Percentiles rank a stretch among this genome's conserved stretches.
Evolutionary conservation across 148 eudicot species (phyloP).

Genomic region (Gaultheria prostrata): DNA sequence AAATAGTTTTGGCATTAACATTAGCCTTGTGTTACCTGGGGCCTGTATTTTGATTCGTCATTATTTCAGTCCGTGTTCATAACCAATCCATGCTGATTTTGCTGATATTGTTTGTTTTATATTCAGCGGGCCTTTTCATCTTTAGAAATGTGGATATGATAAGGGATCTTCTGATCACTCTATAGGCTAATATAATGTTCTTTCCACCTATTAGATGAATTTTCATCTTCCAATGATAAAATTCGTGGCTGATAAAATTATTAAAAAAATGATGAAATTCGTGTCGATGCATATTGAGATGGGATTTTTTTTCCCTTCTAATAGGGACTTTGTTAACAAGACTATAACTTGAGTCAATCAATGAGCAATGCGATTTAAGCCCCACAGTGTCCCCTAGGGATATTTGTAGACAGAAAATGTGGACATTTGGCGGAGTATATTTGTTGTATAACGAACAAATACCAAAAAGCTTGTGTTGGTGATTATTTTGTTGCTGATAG

Average conservation of each 20-base stretch:
- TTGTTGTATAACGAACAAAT: background rate
- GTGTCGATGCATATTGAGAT: background rate
- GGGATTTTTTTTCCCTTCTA: background rate
- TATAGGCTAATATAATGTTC: background rate
- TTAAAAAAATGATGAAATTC: too few relatives aligned
- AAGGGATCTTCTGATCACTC: background rate
- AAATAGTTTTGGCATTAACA: too few relatives aligned
- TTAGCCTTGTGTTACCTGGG: too few relatives aligned
- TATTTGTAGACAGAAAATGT: background rate
- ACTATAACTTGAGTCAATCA: background rate
- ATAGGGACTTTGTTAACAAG: background rate
- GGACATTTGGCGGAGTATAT: background rate
- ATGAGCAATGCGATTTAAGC: background rate
- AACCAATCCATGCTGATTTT: background rate
- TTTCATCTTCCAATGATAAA: background rate
- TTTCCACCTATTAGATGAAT: background rate
- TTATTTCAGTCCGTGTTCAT: background rate
- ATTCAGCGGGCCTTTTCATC: background rate
- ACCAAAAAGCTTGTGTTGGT: background rate
- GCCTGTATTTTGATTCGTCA: background rate
- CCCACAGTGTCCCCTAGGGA: background rate
- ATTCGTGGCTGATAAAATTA: too few relatives aligned
- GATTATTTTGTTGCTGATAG: too few relatives aligned
- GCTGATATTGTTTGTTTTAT: background rate
- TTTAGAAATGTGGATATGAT: constrained; percentile 10